Percentiles rank a stretch among this genome's conserved stretches.
Evolutionary conservation across 2,329 filamentous ascomycete genomes (phyloP).

Genomic region (Phialemoniopsis sp.): DNA sequence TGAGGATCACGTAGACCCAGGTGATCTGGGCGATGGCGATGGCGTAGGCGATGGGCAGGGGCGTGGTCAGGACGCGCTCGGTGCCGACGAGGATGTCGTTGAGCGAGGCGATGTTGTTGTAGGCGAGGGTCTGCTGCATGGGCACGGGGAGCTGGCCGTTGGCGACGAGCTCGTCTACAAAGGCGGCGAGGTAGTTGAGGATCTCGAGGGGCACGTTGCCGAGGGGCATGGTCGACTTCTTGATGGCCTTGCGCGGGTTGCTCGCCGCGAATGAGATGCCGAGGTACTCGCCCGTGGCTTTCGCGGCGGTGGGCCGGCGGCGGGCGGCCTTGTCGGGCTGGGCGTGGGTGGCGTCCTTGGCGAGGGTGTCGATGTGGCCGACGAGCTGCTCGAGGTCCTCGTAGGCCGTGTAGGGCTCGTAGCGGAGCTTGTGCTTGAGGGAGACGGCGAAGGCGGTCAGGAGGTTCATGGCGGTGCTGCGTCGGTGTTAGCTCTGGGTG

Average conservation of each 20-base stretch:
- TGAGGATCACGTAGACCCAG: slow-evolving; percentile 67
- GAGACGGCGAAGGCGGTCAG: slow-evolving; percentile 65
- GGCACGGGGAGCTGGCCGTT: slow-evolving; percentile 41
- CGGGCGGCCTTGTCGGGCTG: slow-evolving; percentile 29
- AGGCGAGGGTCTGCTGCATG: slow-evolving; percentile 46
- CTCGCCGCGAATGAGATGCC: slow-evolving; percentile 64
- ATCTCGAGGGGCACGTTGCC: slow-evolving; percentile 72
- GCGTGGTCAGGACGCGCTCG: slow-evolving; percentile 71
- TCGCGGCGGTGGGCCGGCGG: slow-evolving; percentile 32
- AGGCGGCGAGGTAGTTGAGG: slow-evolving; percentile 59
- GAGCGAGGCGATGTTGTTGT: slow-evolving; percentile 45
- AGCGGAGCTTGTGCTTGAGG: slow-evolving; percentile 69
- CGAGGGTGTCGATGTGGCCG: slow-evolving; percentile 63
- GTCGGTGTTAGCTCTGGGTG: slow-evolving; percentile 2
- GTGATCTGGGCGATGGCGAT: slow-evolving; percentile 76
- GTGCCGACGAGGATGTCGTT: slow-evolving; percentile 64
- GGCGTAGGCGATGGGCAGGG: slow-evolving; percentile 67
- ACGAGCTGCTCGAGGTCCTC: slow-evolving; percentile 61
- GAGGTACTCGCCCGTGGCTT: slow-evolving; percentile 58
- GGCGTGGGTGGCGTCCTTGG: slow-evolving; percentile 35
- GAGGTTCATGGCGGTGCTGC: slow-evolving; percentile 59
- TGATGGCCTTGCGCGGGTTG: slow-evolving; percentile 67
- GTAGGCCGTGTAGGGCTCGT: slow-evolving; percentile 68
- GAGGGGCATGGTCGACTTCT: slow-evolving; percentile 60
- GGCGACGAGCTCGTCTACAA: slow-evolving; percentile 51